phyloP scores from a whole-genome alignment of 2,329 filamentous ascomycete genomes.

The Xylariaceae sp. region DNA sequence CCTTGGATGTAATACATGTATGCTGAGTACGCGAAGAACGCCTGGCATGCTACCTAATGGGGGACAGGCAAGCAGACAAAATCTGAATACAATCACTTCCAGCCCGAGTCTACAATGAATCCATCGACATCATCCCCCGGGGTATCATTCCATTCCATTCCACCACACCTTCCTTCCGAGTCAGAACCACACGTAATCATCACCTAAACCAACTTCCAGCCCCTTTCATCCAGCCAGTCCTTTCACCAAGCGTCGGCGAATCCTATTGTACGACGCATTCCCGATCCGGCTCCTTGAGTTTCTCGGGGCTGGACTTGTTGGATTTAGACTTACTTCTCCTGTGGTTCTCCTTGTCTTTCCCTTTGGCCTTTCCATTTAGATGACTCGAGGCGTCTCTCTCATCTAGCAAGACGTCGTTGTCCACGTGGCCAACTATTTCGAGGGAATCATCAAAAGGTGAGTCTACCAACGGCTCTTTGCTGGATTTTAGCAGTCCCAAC shows the following conservation, averaged over 20 bases:
- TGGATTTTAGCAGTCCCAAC: constrained; percentile 49
- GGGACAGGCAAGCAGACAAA: too few relatives aligned
- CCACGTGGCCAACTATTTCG: constrained; percentile 5
- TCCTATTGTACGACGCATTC: constrained; percentile 25
- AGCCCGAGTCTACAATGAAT: too few relatives aligned
- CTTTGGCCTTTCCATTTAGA: constrained; percentile 14
- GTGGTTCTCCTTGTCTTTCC: constrained; percentile 15
- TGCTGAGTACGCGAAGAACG: too few relatives aligned
- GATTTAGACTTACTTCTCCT: constrained; percentile 24
- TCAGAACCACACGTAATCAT: too few relatives aligned
- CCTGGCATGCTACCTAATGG: too few relatives aligned
- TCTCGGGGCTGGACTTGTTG: constrained; percentile 19
- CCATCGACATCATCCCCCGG: too few relatives aligned
- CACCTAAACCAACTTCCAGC: too few relatives aligned
- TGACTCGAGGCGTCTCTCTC: constrained; percentile 6
- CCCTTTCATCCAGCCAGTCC: too few relatives aligned
- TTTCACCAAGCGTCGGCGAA: constrained; percentile 1
- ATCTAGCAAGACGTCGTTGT: constrained; percentile 1
- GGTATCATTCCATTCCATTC: too few relatives aligned
- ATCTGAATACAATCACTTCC: too few relatives aligned
- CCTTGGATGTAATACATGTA: too few relatives aligned
- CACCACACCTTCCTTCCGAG: too few relatives aligned
- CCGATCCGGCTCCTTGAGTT: constrained; percentile 24
- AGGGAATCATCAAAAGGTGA: constrained; percentile 21
- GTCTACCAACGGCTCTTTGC: constrained; percentile 45